Base-by-base conservation (phyloP, 352 stramenopile species). In the Peronospora destructor region DNA sequence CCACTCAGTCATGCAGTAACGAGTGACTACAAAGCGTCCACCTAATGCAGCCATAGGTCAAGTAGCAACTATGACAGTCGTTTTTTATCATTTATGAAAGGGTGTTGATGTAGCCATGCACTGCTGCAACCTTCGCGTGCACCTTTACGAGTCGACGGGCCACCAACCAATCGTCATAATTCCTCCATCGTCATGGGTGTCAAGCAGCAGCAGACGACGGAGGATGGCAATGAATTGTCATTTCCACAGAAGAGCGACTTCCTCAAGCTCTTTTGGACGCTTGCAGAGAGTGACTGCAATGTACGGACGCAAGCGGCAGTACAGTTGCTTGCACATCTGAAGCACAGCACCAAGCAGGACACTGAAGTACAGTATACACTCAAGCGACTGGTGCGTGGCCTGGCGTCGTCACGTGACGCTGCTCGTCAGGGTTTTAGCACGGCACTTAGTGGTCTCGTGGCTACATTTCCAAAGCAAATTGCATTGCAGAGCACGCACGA, bases 401-500 rank as follows among this genome's bases (percentile, higher is more conserved):
- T 97, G 45, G 85, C 84, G 11, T 95, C 85, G 37, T 95, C 84
- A 25, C 83, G 85, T 13, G 86, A 96, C 34, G 79, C 82, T 10
- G 87, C 88, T 43, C 75, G 88, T 23, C 85, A 96, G 61, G 88
- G 88, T 28, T 97, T 96, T 54, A 87, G 83, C 50, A 76, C 84
- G n/a, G 77, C 86, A 35, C 69, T 96, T 6, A 68, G 73, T 16
- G 68, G 64, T n/a, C 56, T 95, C 16, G 65, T 93, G 29, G 52
- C 61, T 23, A 47, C 66, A 13, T 91, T 91, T 39, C 56, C 67
- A 0, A 42, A 49, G 42, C 45, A 67, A 9, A 33, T 84, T 8
- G 32, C 66, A 21, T 48, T 91, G 14, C 53, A 64, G 25, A 68
- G 74, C 37, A 76, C 87, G 32, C 67, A 86, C 21, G 54, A 66